Evolutionary conservation across 495 filamentous ascomycete species (phyloP).

Genomic region (Xylaria palmicola): DNA sequence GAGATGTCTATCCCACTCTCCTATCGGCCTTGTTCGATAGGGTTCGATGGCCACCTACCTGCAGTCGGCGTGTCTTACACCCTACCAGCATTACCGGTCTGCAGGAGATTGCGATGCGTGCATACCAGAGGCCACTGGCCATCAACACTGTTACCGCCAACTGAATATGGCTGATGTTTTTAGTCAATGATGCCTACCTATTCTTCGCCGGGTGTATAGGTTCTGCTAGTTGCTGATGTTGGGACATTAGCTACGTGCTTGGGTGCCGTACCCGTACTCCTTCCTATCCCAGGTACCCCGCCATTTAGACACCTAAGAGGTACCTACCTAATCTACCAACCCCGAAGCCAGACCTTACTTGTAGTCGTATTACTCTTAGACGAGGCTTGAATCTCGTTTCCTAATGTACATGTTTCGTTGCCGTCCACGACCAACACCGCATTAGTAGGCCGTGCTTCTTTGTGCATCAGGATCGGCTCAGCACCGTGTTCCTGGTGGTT

Average conservation of each 20-base stretch:
- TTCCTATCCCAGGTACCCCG: slow-evolving; percentile 2
- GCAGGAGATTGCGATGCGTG: not conserved
- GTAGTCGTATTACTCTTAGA: not conserved
- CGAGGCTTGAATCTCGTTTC: not conserved
- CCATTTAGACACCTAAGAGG: slow-evolving; percentile 2
- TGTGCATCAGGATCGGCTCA: too few relatives aligned
- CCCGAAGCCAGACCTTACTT: not conserved
- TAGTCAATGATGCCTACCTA: not conserved
- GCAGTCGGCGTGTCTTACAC: not conserved
- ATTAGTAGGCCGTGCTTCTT: too few relatives aligned
- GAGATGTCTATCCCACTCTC: too few relatives aligned
- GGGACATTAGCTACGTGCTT: not conserved
- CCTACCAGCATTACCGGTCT: not conserved
- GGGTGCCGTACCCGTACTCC: not conserved
- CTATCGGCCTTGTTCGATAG: slow-evolving; percentile 2
- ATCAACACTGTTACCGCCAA: too few relatives aligned
- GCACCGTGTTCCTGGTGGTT: too few relatives aligned
- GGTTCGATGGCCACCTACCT: not conserved
- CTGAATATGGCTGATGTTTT: too few relatives aligned
- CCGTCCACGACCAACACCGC: not conserved
- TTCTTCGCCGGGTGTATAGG: too few relatives aligned
- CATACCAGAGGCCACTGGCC: not conserved
- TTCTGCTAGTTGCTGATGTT: not conserved
- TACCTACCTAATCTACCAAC: not conserved
- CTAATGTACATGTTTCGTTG: not conserved